phyloP scores from a whole-genome alignment of 2,329 filamentous ascomycete genomes.

The Pseudogymnoascus sp. region DNA sequence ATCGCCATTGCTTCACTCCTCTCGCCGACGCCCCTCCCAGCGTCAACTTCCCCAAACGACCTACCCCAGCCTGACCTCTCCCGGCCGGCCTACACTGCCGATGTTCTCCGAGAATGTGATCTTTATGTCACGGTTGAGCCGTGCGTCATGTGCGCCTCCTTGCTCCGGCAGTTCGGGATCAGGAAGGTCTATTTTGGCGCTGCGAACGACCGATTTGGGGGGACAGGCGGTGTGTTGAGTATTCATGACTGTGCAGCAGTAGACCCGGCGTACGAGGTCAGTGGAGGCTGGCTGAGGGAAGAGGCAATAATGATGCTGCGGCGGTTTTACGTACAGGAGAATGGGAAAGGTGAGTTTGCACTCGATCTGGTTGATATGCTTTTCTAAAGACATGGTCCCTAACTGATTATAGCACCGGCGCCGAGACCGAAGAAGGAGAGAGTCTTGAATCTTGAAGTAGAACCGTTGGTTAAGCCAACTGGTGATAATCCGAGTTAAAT shows the following conservation, averaged over 20 bases:
- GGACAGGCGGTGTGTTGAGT: conserved; percentile 85
- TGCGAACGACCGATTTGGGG: conserved; percentile 92
- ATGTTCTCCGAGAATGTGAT: conserved; percentile 60
- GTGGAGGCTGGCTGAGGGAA: conserved; percentile 80
- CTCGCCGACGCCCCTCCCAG: conserved; percentile 41
- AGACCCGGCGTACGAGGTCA: conserved; percentile 59
- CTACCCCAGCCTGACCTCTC: conserved; percentile 23
- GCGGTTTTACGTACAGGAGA: conserved; percentile 96
- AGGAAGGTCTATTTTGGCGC: conserved; percentile 90
- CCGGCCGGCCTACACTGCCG: conserved; percentile 46
- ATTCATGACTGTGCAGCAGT: conserved; percentile 47
- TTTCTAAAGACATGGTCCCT: background rate
- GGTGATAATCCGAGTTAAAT: background rate
- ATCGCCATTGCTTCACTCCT: conserved; percentile 68
- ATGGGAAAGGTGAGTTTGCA: conserved; percentile 67
- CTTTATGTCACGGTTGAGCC: conserved; percentile 98
- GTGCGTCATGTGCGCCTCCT: conserved; percentile 96
- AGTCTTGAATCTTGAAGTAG: conserved; percentile 26
- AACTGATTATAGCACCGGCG: conserved; percentile 22
- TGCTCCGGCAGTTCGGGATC: conserved; percentile 80
- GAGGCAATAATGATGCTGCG: conserved; percentile 88
- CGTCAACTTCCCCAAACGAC: conserved; percentile 24
- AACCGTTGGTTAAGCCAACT: conserved; percentile 15
- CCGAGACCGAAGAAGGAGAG: conserved; percentile 27
- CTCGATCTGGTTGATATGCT: background rate